Conservation (phyloP, 2,329 filamentous ascomycete genomes). For the Cladosporium sp. region DNA sequence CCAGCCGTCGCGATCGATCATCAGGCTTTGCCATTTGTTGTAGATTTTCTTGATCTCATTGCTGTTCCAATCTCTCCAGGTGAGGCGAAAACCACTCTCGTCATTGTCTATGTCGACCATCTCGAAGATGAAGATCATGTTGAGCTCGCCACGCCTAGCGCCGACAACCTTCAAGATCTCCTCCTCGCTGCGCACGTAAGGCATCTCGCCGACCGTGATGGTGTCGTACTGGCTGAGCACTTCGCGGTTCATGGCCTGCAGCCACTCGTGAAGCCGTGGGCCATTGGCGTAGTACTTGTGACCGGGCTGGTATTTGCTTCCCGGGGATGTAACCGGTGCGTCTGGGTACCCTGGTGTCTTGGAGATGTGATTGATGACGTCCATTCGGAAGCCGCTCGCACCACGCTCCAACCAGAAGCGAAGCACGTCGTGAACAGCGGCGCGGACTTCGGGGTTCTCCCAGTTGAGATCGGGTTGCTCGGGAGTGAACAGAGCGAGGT, state of each 20-base stretch:
- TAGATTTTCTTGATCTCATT: constrained; percentile 26
- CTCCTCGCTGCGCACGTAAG: constrained; percentile 44
- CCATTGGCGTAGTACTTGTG: constrained; percentile 53
- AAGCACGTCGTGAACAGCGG: constrained; percentile 44
- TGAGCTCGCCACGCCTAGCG: constrained; percentile 38
- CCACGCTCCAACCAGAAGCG: constrained; percentile 47
- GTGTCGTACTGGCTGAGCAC: constrained; percentile 55
- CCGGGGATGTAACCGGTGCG: constrained; percentile 38
- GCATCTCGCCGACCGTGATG: constrained; percentile 61
- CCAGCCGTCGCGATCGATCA: constrained; percentile 48
- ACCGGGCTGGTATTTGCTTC: constrained; percentile 44
- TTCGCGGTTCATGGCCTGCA: constrained; percentile 50
- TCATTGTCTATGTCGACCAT: constrained; percentile 39
- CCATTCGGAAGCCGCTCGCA: constrained; percentile 45
- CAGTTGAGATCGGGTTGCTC: constrained; percentile 48
- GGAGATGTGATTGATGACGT: constrained; percentile 48
- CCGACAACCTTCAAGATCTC: constrained; percentile 42
- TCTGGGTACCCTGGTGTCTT: constrained; percentile 42
- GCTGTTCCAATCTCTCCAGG: constrained; percentile 37
- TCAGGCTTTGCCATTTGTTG: constrained; percentile 43
- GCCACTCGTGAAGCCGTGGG: constrained; percentile 54
- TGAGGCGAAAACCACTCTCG: constrained; percentile 31
- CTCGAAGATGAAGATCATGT: constrained; percentile 49
- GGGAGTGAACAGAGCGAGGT: constrained; percentile 43
- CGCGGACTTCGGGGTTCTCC: constrained; percentile 42